Evolutionary conservation across 2,329 filamentous ascomycete species (phyloP), one percentile per base, ranked within the genome.

Genomic region (Claviceps digitariae): DNA sequence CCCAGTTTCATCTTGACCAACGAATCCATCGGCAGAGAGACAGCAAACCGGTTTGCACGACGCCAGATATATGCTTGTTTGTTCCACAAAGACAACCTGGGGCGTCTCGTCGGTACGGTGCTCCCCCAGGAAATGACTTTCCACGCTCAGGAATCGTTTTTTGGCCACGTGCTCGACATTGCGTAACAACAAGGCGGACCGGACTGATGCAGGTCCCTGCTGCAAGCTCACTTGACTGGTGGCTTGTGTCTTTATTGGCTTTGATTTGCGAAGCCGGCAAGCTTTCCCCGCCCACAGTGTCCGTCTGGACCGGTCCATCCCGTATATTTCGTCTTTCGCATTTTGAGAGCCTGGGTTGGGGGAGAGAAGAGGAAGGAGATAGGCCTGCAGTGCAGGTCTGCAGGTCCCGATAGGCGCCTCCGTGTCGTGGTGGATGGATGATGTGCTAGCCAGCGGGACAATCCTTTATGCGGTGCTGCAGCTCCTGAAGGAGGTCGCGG

Each of bases 401-500:
- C n/a, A n/a, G 40, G 34, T 83, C 20, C 58, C 66, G 0, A 60
- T 27, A 38, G 70, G 65, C 1, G 65, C 62, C 4, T 67, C 66
- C 4, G 73, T 12, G 67, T 82, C n/a, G 70, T 82, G 0, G 69
- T 83, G 5, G 79, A 83, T 83, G 5, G 79, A 83, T 55, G 79
- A 83, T 63, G 78, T 81, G 29, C 72, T 83, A 53, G 70, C 79
- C 6, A 77, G 74, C 0, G 79, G 78, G 1, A 58, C 69, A 57
- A 82, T 79, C 2, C 71, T 83, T 40, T 74, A 67, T 61, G 76
- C 75, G 7, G 68, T 79, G 38, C 58, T 83, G 36, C 57, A 69
- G 57, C 64, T 83, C 1, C 60, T 83, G 27, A 13, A 43, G 1
- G 49, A 74, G 58, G 70, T 66, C 55, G 72, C 55, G 72, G 73